Conservation (phyloP, 2,329 filamentous ascomycete genomes). For the Colletotrichum neosansevieriae region DNA sequence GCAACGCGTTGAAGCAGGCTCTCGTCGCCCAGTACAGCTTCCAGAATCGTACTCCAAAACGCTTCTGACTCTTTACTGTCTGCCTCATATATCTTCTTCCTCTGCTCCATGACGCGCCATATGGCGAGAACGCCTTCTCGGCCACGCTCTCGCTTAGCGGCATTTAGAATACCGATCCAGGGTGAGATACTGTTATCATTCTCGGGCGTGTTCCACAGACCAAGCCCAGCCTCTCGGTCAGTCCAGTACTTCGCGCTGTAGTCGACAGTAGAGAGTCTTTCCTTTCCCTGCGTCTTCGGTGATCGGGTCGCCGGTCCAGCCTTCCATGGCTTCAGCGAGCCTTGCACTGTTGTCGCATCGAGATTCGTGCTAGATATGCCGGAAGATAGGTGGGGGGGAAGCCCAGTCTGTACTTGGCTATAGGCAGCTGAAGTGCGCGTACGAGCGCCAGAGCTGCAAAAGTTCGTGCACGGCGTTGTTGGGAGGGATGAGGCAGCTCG, state of each 20-base stretch:
- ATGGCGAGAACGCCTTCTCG: slow-evolving; percentile 44
- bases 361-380: background rate
- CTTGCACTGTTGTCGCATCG: background rate
- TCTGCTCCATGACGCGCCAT: slow-evolving; percentile 45
- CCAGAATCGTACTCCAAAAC: slow-evolving; percentile 48
- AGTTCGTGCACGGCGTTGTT: background rate
- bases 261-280: background rate
- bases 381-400: background rate
- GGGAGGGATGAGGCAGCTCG: slow-evolving; percentile 4
- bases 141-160: slow-evolving; percentile 42
- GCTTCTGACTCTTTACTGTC: slow-evolving; percentile 42
- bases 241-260: background rate
- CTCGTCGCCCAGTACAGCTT: slow-evolving; percentile 45
- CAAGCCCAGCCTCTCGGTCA: background rate
- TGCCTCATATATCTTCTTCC: slow-evolving; percentile 43
- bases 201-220: slow-evolving; percentile 16
- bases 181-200: slow-evolving; percentile 37
- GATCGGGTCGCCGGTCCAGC: background rate
- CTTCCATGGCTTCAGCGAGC: background rate
- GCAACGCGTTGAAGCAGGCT: slow-evolving; percentile 49
- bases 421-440: background rate
- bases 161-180: slow-evolving; percentile 42
- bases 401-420: too few relatives aligned
- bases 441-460: background rate
- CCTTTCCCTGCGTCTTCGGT: background rate